Evolutionary conservation across 768 basidiomycete species (phyloP).

Genomic region (Arthromyces matolae): DNA sequence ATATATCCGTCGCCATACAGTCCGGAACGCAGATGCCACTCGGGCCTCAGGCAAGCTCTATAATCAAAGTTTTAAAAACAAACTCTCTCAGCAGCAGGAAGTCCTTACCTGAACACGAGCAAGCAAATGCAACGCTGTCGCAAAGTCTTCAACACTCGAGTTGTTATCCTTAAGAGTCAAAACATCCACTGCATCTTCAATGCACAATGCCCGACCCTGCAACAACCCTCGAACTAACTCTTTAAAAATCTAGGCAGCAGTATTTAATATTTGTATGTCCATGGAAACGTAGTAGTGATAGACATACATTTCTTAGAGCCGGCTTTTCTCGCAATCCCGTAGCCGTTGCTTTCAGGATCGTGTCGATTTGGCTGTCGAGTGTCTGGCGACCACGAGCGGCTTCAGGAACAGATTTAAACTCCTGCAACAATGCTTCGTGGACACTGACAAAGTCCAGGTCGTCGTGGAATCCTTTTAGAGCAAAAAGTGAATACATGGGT

Average conservation of each 20-base stretch:
- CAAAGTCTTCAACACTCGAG: slow-evolving; percentile 56
- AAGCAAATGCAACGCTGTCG: slow-evolving; percentile 65
- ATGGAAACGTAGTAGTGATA: not conserved
- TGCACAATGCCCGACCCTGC: slow-evolving; percentile 66
- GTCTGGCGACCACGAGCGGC: slow-evolving; percentile 56
- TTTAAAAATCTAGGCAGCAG: slow-evolving; percentile 56
- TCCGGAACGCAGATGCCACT: slow-evolving; percentile 62
- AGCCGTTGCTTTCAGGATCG: slow-evolving; percentile 55
- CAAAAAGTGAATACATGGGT: slow-evolving; percentile 1
- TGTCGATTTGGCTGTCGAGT: slow-evolving; percentile 65
- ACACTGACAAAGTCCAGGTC: slow-evolving; percentile 84
- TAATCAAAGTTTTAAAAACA: too few relatives aligned
- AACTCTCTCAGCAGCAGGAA: too few relatives aligned
- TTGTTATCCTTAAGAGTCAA: slow-evolving; percentile 82
- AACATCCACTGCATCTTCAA: slow-evolving; percentile 82
- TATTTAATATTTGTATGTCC: not conserved
- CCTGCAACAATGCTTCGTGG: slow-evolving; percentile 63
- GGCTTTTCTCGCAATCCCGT: slow-evolving; percentile 39
- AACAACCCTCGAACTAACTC: slow-evolving; percentile 64
- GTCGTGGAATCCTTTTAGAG: slow-evolving; percentile 87
- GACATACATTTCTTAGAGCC: slow-evolving; percentile 49
- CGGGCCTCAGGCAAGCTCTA: slow-evolving; percentile 74
- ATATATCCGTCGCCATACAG: slow-evolving; percentile 86
- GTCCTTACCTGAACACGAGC: slow-evolving; percentile 49
- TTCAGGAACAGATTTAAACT: slow-evolving; percentile 51